Conservation (phyloP, 2,329 filamentous ascomycete genomes). For the Ciborinia camelliae region DNA sequence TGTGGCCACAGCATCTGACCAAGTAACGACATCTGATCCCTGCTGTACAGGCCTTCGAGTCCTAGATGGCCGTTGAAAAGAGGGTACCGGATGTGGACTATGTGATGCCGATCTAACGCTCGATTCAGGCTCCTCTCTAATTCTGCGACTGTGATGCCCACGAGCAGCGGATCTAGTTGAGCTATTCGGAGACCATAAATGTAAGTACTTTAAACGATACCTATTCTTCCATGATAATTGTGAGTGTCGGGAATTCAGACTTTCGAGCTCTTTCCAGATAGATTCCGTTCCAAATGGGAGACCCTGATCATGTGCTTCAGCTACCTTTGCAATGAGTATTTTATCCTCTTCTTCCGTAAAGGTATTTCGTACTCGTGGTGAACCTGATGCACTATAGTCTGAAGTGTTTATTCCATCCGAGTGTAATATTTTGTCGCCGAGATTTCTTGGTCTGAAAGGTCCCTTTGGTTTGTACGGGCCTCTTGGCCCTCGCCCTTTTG, state of each 20-base stretch:
- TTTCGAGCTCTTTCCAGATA: conserved; percentile 28
- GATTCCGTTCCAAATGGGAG: conserved; percentile 14
- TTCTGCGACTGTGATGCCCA: neutral
- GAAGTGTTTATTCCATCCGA: conserved; percentile 13
- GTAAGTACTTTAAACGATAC: neutral
- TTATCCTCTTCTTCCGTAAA: conserved; percentile 33
- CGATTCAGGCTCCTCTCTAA: neutral
- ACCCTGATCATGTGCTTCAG: conserved; percentile 24
- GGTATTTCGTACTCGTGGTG: conserved; percentile 13
- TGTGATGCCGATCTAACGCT: neutral
- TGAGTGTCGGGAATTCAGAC: conserved; percentile 28
- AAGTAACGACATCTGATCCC: conserved; percentile 33
- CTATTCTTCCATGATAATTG: conserved; percentile 15
- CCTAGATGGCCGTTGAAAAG: conserved; percentile 23
- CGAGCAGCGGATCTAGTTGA: neutral
- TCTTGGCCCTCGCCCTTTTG: conserved; percentile 1
- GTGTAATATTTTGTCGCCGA: neutral
- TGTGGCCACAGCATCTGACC: conserved; percentile 34
- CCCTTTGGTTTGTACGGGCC: neutral
- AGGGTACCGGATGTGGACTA: neutral
- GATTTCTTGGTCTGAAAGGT: neutral
- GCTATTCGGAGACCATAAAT: conserved; percentile 12
- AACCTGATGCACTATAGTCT: neutral
- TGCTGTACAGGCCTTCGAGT: conserved; percentile 29
- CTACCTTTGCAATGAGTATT: conserved; percentile 29